Conservation (phyloP, 2,329 filamentous ascomycete species). For the Penicillium paneum region DNA sequence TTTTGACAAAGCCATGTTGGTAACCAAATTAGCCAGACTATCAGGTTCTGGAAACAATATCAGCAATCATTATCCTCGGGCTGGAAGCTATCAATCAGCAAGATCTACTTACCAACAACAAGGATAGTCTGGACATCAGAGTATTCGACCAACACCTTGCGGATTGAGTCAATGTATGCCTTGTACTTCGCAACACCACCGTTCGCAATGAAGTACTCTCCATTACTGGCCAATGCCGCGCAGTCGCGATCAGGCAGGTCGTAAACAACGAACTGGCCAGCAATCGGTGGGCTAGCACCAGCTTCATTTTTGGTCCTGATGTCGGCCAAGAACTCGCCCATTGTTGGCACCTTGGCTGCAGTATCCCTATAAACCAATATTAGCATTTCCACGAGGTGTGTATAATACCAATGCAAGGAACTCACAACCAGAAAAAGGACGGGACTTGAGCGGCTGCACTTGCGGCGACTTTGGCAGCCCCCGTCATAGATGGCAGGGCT, state of each 20-base stretch:
- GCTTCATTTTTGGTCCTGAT: slow-evolving; percentile 49
- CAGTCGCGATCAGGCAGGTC: slow-evolving; percentile 64
- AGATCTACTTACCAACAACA: slow-evolving; percentile 44
- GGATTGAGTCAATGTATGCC: slow-evolving; percentile 56
- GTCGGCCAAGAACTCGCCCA: slow-evolving; percentile 49
- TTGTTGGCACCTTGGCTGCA: slow-evolving; percentile 48
- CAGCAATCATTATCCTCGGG: slow-evolving; percentile 24
- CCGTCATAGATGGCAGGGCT: slow-evolving; percentile 62
- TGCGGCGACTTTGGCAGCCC: slow-evolving; percentile 52
- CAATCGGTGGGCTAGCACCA: slow-evolving; percentile 47
- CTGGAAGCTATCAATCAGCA: background rate
- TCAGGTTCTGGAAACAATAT: slow-evolving; percentile 54
- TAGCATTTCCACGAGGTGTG: background rate
- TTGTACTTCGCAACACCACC: slow-evolving; percentile 52
- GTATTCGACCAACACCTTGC: slow-evolving; percentile 52
- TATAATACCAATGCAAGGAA: background rate
- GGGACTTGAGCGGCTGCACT: slow-evolving; percentile 49
- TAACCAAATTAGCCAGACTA: slow-evolving; percentile 61
- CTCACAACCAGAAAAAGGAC: slow-evolving; percentile 54
- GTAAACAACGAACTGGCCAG: slow-evolving; percentile 59
- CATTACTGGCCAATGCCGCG: slow-evolving; percentile 61
- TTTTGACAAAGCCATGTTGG: slow-evolving; percentile 54
- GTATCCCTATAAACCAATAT: slow-evolving; percentile 39
- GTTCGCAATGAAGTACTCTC: slow-evolving; percentile 57
- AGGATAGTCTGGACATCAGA: slow-evolving; percentile 52